Conservation (phyloP, 306 rosid species). For the Rubus parviflorus region DNA sequence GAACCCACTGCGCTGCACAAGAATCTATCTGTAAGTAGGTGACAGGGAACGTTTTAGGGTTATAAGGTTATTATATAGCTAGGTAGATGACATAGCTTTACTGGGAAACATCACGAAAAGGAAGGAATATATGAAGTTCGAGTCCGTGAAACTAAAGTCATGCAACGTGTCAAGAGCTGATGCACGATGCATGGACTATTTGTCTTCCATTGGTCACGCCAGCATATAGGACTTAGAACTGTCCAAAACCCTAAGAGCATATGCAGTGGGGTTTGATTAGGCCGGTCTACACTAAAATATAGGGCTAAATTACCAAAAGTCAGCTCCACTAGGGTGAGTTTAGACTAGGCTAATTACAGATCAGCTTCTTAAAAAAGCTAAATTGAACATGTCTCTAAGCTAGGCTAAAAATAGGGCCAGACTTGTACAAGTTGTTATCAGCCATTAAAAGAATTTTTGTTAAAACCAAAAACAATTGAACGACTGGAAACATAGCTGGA, state of each 20-base stretch:
- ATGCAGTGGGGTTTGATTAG: too few relatives aligned
- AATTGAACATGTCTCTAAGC: too few relatives aligned
- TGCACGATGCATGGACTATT: background rate
- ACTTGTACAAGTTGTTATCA: too few relatives aligned
- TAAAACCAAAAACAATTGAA: too few relatives aligned
- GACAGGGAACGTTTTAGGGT: background rate
- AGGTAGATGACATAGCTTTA: background rate
- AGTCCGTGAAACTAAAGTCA: background rate
- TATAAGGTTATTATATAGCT: background rate
- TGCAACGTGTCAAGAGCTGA: background rate
- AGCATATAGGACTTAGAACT: background rate
- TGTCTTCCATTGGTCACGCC: background rate
- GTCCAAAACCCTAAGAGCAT: background rate
- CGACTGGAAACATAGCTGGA: too few relatives aligned
- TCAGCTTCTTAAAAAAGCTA: too few relatives aligned
- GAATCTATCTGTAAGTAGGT: background rate
- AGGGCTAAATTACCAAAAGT: too few relatives aligned
- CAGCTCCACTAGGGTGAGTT: too few relatives aligned
- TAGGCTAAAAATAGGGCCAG: too few relatives aligned
- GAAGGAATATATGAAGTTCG: background rate
- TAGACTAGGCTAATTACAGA: too few relatives aligned
- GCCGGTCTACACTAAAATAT: too few relatives aligned
- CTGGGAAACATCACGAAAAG: background rate
- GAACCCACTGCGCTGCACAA: background rate
- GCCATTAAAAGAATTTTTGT: too few relatives aligned